A percentile compares a stretch with the other conserved stretches of the same genome.
Evolutionary conservation across 1,139 yeast genomes (phyloP).

Genomic region (Sugiyamaella castrensis): DNA sequence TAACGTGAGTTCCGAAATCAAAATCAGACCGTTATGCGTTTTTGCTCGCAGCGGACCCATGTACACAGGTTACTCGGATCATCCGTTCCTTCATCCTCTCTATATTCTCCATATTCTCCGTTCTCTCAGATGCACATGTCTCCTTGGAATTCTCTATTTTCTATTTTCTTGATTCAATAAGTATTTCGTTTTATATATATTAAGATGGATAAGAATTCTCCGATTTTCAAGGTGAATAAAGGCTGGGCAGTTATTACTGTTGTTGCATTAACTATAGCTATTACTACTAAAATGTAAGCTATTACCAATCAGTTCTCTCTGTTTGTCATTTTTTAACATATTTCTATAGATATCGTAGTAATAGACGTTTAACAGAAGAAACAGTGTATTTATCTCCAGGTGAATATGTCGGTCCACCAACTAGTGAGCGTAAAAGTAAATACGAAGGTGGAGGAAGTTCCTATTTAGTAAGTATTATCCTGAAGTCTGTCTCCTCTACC

Average conservation of each 20-base stretch:
- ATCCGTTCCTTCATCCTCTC: too few relatives aligned
- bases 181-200: too few relatives aligned
- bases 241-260: slow-evolving; percentile 34
- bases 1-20: too few relatives aligned
- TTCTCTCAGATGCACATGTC: too few relatives aligned
- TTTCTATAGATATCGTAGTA: slow-evolving; percentile 22
- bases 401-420: slow-evolving; percentile 35
- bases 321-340: slow-evolving; percentile 15
- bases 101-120: neutral
- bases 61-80: too few relatives aligned
- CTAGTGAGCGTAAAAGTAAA: slow-evolving; percentile 35
- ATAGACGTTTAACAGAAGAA: slow-evolving; percentile 21
- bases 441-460: slow-evolving; percentile 41
- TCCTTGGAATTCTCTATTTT: too few relatives aligned
- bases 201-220: neutral
- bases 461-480: slow-evolving; percentile 28
- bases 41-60: neutral
- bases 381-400: slow-evolving; percentile 35
- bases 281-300: slow-evolving; percentile 22
- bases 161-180: too few relatives aligned
- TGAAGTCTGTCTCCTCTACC: neutral
- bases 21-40: neutral
- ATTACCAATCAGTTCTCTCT: neutral
- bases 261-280: slow-evolving; percentile 25
- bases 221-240: slow-evolving; percentile 27